These are phyloP conservation scores for Trichoderma erinaceum DNA, from an alignment of 495 filamentous ascomycete genomes.

Conservation along the genomic window DNA sequence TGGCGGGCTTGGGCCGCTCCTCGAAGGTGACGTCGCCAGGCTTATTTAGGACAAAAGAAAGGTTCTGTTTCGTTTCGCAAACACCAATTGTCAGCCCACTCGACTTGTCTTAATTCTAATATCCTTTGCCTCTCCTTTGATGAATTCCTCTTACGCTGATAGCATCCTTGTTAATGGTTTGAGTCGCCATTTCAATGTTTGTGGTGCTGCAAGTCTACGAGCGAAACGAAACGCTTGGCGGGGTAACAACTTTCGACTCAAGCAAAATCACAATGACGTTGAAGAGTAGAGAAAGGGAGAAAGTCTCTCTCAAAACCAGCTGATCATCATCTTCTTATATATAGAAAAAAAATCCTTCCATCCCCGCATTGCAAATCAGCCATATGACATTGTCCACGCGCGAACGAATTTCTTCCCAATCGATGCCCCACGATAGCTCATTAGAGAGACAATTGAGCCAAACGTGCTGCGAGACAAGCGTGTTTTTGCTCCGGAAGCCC, in stretches of 20 bases:
- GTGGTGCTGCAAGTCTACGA: background rate
- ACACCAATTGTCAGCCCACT: background rate
- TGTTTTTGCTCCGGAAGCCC: background rate
- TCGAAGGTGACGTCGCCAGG: constrained; percentile 65
- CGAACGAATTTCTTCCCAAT: constrained; percentile 9
- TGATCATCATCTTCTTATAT: background rate
- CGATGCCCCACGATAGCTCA: constrained; percentile 7
- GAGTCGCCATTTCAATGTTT: background rate
- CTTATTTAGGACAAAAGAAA: constrained; percentile 78
- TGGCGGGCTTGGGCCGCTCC: constrained; percentile 65
- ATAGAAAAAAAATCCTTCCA: background rate
- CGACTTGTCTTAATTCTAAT: background rate
- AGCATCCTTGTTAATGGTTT: constrained; percentile 8
- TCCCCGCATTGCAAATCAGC: constrained; percentile 10
- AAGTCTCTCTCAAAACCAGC: background rate
- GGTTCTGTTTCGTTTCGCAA: constrained; percentile 52
- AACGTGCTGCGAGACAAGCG: background rate
- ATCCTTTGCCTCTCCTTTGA: background rate
- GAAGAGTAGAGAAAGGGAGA: background rate
- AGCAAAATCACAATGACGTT: background rate
- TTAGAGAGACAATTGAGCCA: background rate
- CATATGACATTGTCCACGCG: constrained; percentile 6
- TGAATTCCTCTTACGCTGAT: background rate
- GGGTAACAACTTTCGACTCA: background rate
- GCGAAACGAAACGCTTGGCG: background rate